Evolutionary conservation across 1,284 basidiomycete species (phyloP), one percentile per base, ranked within the genome.

Genomic region (Mycosarcoma maydis): DNA sequence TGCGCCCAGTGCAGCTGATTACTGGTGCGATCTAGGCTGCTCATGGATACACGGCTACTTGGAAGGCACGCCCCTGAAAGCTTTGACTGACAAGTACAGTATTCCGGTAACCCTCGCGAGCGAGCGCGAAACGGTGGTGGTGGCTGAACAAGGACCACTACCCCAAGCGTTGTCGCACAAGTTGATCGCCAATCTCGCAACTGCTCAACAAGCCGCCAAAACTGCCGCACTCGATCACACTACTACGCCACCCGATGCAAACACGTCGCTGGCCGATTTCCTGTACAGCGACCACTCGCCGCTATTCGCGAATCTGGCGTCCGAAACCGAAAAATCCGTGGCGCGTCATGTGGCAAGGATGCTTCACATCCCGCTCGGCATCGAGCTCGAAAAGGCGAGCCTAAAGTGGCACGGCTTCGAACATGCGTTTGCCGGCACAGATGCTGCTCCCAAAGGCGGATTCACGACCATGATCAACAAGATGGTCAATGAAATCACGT

Each of bases 291-390:
- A 75, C 20, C 37, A 50, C 4, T 84, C 83, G 24, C 58, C 78
- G 2, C 62, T 76, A 16, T 76, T 62, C 37, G 52, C 23, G 6
- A 59, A 61, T 19, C 62, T 74, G 37, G 50, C 48, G 38, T 61
- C 36, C 3, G 62, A 65, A 23, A 92, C 94, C 87, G 94, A 97
- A 86, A 85, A 85, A 36, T 38, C 62, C 14, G 70, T 80, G 0
- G 82, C 81, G 1, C 51, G 71, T 14, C 78, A 75, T 7, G 70
- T 85, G 27, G 84, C 85, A 0, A 74, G 85, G 27, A 82, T 82
- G 37, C 77, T 84, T 27, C 84, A 86, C 54, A 81, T 85, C 16
- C 84, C 84, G 0, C 76, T 85, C 0, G 85, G 85, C 2, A 76
- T 84, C 40, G 80, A 80, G 55, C 80, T 83, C 2, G 76, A 81